Percentiles rank a stretch among this genome's conserved stretches.
These are phyloP conservation scores for Myriosclerotinia curreyana DNA, from an alignment of 2,329 filamentous ascomycete species.

Conservation along the genomic window DNA sequence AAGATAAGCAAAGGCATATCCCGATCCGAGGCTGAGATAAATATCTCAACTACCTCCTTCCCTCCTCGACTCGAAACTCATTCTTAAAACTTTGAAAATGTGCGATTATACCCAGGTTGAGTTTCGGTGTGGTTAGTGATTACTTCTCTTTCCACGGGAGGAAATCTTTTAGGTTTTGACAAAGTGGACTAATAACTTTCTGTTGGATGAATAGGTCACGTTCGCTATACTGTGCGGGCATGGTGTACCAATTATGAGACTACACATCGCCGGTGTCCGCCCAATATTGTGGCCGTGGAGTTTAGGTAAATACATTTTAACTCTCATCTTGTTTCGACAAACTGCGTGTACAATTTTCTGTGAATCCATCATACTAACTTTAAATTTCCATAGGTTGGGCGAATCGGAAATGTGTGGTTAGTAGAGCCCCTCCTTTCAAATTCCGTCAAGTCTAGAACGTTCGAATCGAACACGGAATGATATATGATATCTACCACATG, in stretches of 20 bases:
- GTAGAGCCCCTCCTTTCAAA: conserved; percentile 20
- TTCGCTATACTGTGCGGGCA: conserved; percentile 53
- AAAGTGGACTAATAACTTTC: conserved; percentile 8
- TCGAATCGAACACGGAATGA: conserved; percentile 1
- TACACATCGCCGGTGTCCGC: conserved; percentile 53
- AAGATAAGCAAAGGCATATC: conserved; percentile 10
- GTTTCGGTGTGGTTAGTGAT: conserved; percentile 45
- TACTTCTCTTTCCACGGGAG: not conserved
- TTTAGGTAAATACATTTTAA: conserved; percentile 30
- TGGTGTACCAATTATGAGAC: conserved; percentile 51
- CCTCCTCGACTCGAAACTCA: not conserved
- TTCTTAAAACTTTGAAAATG: conserved; percentile 42
- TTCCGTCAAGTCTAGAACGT: conserved; percentile 7
- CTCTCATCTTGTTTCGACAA: conserved; percentile 2
- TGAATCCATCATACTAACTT: conserved; percentile 24
- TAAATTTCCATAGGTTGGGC: conserved; percentile 30
- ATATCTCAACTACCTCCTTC: conserved; percentile 7
- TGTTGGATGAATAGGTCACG: conserved; percentile 42
- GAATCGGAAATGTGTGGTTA: conserved; percentile 34
- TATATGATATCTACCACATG: not conserved
- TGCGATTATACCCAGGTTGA: conserved; percentile 59
- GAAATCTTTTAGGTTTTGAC: not conserved
- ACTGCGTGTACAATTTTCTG: not conserved
- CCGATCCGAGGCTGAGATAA: conserved; percentile 16
- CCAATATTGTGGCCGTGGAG: conserved; percentile 46